Base-by-base conservation (phyloP, 2,329 filamentous ascomycete species). In the Hypocreales sp. region DNA sequence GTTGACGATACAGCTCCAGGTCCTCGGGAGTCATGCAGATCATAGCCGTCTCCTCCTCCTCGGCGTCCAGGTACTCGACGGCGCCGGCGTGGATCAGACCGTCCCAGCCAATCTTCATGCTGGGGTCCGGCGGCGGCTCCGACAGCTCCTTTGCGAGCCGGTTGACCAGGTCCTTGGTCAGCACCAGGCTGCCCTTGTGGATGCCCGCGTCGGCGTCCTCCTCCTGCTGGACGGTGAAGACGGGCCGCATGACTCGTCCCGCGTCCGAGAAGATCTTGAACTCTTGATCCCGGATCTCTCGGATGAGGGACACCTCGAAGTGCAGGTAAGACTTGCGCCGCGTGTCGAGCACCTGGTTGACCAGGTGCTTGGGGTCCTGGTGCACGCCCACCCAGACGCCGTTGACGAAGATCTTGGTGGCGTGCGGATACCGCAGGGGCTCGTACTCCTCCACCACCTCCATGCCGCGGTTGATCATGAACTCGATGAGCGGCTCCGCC, bases 211-310 rank as follows among this genome's bases (percentile, higher is more conserved):
- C 82, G 5, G 67, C 56, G 36, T 81, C 81, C 31, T 78, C 74
- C 30, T 92, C 77, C 44, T 87, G 90, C 41, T 95, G 83, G 20
- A 98, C 79, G 8, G 92, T 86, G 48, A 92, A 95, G 5, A 95
- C 61, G 1, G 90, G 90, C 37, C 90, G 72, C 64, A 90, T 92
- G 29, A 98, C 86, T 52, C 90, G 77, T 16, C 90, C 90, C 22
- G 87, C 87, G 51, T 98, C 90, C 4, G 87, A 95, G 52, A 95
- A 94, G 41, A 98, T 87, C 56, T 92, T 92, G 67, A 98, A 94
- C 52, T 98, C 90, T 41, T 87, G 74, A 44, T 98, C 90, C 51
- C 92, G 77, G 42, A 98, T 94, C 47, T 98, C 90, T 46, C 90
- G 75, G 44, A 98, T 81, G 43, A 98, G 68, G 35, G 86, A 94